Conservation (phyloP, 2,329 filamentous ascomycete genomes). For the Aspergillus hiratsukae region DNA sequence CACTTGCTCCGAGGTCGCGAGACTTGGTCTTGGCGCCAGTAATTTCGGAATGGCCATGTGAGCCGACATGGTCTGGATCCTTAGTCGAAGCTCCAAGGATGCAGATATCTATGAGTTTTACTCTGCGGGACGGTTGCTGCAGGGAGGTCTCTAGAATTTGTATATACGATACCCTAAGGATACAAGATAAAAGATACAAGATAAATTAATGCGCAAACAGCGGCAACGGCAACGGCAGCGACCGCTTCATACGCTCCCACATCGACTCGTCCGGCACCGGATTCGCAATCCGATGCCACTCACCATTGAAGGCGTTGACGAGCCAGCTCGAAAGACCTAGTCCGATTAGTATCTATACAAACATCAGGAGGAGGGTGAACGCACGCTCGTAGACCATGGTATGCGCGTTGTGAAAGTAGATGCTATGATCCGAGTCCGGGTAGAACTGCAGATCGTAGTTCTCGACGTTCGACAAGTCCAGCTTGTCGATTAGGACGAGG, state of each 20-base stretch:
- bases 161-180: background rate
- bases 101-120: too few relatives aligned
- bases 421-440: conserved; percentile 91
- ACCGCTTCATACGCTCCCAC: conserved; percentile 21
- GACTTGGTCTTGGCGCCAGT: background rate
- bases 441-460: conserved; percentile 98
- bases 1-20: background rate
- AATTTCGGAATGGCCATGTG: background rate
- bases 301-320: conserved; percentile 94
- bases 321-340: conserved; percentile 67
- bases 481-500: conserved; percentile 75
- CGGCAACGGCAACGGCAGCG: conserved; percentile 5
- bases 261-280: conserved; percentile 44
- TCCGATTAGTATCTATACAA: background rate
- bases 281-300: conserved; percentile 66
- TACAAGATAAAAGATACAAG: too few relatives aligned
- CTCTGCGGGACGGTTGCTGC: too few relatives aligned
- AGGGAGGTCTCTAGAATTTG: background rate
- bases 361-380: conserved; percentile 27
- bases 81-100: background rate
- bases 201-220: too few relatives aligned
- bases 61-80: background rate
- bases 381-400: conserved; percentile 87
- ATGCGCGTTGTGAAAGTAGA: conserved; percentile 92
- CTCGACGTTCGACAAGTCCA: conserved; percentile 74